Evolutionary conservation across 768 basidiomycete genomes (phyloP).

Genomic region (Suillus placidus): DNA sequence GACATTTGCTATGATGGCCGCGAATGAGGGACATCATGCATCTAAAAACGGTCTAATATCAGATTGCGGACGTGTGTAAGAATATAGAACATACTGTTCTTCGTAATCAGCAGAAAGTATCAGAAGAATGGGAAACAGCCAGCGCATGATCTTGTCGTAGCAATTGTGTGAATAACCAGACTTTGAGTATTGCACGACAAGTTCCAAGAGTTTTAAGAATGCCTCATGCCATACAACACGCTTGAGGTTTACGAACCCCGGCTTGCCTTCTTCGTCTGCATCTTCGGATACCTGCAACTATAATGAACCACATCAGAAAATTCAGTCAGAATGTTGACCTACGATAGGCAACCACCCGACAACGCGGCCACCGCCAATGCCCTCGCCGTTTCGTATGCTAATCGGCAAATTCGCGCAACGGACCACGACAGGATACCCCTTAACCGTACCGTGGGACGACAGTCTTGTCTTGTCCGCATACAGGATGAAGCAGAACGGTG

Average conservation of each 20-base stretch:
- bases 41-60: no score
- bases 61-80: no score
- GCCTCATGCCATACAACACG: slow-evolving; percentile 40
- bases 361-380: slow-evolving; percentile 18
- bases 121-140: slow-evolving; percentile 39
- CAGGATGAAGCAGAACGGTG: slow-evolving; percentile 13
- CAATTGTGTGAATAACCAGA: slow-evolving; percentile 29
- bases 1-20: slow-evolving; percentile 30
- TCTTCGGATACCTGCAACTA: slow-evolving; percentile 36
- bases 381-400: slow-evolving; percentile 17
- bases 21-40: slow-evolving; percentile 43
- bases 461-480: slow-evolving; percentile 24
- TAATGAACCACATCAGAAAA: no score
- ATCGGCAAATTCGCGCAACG: slow-evolving; percentile 20
- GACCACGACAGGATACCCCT: slow-evolving; percentile 23
- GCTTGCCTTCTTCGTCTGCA: slow-evolving; percentile 30
- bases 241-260: slow-evolving; percentile 36
- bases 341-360: slow-evolving; percentile 24
- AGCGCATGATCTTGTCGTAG: slow-evolving; percentile 25
- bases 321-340: not conserved
- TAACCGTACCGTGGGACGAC: slow-evolving; percentile 20
- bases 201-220: slow-evolving; percentile 36
- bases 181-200: slow-evolving; percentile 19
- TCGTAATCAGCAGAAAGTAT: slow-evolving; percentile 47
- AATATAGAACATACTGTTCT: slow-evolving; percentile 51